Conservation (phyloP, 306 rosid species). For the Sphenostylis stenocarpa region DNA sequence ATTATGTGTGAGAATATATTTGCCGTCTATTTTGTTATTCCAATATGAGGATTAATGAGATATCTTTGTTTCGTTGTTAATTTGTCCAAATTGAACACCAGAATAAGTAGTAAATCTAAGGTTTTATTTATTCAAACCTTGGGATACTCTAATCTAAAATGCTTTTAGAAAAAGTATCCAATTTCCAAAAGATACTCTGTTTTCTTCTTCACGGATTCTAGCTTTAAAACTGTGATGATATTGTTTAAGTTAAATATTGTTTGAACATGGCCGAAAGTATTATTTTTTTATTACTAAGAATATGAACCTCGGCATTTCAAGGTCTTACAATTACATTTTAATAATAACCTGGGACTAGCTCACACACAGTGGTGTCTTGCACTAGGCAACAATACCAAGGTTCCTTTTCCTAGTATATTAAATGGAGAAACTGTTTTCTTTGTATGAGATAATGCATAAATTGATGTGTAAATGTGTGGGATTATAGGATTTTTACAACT, state of each 20-base stretch:
- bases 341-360: background rate
- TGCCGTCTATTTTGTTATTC: conserved; percentile 25
- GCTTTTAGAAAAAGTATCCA: background rate
- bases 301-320: background rate
- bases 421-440: background rate
- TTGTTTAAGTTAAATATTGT: background rate
- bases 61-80: conserved; percentile 11
- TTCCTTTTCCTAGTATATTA: conserved; percentile 22
- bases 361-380: conserved; percentile 4
- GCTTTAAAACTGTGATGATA: background rate
- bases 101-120: background rate
- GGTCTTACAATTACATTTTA: background rate
- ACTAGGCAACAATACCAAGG: conserved; percentile 6
- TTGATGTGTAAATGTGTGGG: background rate
- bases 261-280: background rate
- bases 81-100: background rate
- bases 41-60: background rate
- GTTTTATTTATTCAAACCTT: background rate
- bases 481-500: conserved; percentile 13
- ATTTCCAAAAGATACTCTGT: background rate
- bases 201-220: conserved; percentile 1
- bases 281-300: conserved; percentile 12
- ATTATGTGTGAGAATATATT: too few species aligned
- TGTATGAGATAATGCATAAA: background rate
- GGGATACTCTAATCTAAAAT: background rate